Conservation (phyloP, 495 filamentous ascomycete genomes). For the Apodospora peruviana region DNA sequence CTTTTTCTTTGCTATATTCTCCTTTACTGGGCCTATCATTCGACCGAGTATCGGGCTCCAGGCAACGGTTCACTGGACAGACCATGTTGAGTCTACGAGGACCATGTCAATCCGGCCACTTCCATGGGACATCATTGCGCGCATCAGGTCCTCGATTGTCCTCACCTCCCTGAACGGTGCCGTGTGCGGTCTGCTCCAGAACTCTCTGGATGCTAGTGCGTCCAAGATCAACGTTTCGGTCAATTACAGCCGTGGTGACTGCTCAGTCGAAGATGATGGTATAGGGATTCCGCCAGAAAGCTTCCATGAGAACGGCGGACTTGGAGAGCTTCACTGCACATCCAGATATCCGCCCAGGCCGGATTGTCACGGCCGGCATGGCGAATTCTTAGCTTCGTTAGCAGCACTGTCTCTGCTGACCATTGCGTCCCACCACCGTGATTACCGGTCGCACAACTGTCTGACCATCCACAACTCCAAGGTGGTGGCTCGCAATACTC, state of each 20-base stretch:
- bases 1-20: too few relatives aligned
- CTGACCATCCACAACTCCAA: conserved; percentile 67
- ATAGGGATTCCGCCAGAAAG: conserved; percentile 67
- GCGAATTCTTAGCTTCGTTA: conserved; percentile 73
- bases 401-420: conserved; percentile 71
- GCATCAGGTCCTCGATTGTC: conserved; percentile 77
- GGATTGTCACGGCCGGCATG: conserved; percentile 61
- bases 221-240: conserved; percentile 64
- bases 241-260: conserved; percentile 72
- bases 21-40: too few relatives aligned
- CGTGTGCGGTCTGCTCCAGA: conserved; percentile 70
- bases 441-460: conserved; percentile 59
- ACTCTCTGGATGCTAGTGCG: conserved; percentile 78
- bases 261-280: conserved; percentile 85
- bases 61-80: too few relatives aligned
- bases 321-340: conserved; percentile 74
- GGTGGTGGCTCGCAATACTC: conserved; percentile 60
- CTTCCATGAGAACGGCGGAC: conserved; percentile 63
- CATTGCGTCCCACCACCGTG: conserved; percentile 68
- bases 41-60: too few relatives aligned
- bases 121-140: conserved; percentile 69
- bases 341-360: conserved; percentile 56
- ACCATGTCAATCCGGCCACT: conserved; percentile 65
- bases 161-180: conserved; percentile 73
- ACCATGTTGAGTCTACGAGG: too few relatives aligned